Conservation (phyloP, 2,329 filamentous ascomycete species). For the Fonsecaea monophora region DNA sequence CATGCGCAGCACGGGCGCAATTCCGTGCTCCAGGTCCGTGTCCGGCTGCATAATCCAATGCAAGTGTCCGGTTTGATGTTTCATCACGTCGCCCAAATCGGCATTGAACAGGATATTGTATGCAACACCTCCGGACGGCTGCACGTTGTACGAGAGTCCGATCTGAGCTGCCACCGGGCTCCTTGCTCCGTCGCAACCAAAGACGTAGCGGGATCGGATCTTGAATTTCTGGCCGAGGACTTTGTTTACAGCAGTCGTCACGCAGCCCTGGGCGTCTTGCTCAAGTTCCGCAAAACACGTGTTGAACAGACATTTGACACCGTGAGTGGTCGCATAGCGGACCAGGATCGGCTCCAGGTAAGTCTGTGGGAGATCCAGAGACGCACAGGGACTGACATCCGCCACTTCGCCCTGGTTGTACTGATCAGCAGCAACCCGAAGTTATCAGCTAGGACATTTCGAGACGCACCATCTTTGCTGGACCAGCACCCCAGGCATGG, state of each 20-base stretch:
- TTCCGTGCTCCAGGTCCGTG: conserved; percentile 58
- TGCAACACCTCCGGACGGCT: conserved; percentile 56
- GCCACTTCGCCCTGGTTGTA: conserved; percentile 47
- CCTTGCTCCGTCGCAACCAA: conserved; percentile 63
- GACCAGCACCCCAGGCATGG: conserved; percentile 52
- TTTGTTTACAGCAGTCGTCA: conserved; percentile 49
- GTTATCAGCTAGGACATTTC: background rate
- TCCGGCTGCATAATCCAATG: conserved; percentile 67
- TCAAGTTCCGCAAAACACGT: conserved; percentile 43
- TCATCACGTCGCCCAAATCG: conserved; percentile 59
- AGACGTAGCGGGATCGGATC: conserved; percentile 63
- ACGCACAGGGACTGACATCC: conserved; percentile 49
- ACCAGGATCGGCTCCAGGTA: conserved; percentile 52
- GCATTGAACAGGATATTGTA: conserved; percentile 58
- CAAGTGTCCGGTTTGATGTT: conserved; percentile 62
- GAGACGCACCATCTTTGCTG: conserved; percentile 42
- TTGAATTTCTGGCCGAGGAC: conserved; percentile 49
- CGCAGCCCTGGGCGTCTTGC: conserved; percentile 38
- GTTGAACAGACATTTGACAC: conserved; percentile 50
- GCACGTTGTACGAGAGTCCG: conserved; percentile 53
- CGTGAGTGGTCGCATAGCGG: conserved; percentile 45
- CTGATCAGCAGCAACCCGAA: background rate
- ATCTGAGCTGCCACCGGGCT: conserved; percentile 56
- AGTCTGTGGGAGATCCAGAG: conserved; percentile 53
- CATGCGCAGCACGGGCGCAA: conserved; percentile 62